Evolutionary conservation across 192 early-diverging fungal species (phyloP).

Genomic region (Coemansia biformis): DNA sequence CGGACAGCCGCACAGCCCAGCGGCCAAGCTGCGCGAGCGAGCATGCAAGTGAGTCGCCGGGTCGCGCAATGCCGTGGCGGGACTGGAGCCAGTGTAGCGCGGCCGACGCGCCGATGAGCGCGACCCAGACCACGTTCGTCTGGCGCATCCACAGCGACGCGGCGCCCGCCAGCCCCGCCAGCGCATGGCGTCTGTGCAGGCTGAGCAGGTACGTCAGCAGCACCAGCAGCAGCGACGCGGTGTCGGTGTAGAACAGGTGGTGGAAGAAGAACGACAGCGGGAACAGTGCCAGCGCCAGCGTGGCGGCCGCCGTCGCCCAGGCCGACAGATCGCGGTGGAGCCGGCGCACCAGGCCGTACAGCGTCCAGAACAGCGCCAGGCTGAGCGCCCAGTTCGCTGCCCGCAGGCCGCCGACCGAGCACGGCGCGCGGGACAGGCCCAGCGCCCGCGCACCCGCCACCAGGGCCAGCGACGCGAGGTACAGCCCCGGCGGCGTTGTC

Average conservation of each 20-base stretch:
- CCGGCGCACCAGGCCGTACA: constrained; percentile 29
- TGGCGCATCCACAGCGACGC: constrained; percentile 72
- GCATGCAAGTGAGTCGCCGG: not conserved
- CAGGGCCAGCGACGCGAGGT: constrained; percentile 39
- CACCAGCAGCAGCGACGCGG: constrained; percentile 77
- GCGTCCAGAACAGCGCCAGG: constrained; percentile 49
- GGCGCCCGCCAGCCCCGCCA: constrained; percentile 57
- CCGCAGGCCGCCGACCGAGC: constrained; percentile 52
- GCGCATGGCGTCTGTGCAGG: constrained; percentile 38
- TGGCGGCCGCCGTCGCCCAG: constrained; percentile 10
- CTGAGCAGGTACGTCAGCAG: constrained; percentile 60
- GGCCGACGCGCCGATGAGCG: constrained; percentile 52
- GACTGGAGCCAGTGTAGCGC: constrained; percentile 14
- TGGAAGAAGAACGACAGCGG: constrained; percentile 82
- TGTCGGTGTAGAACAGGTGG: constrained; percentile 90
- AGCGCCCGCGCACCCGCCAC: no score
- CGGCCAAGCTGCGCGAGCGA: constrained; percentile 3
- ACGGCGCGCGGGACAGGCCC: constrained; percentile 1
- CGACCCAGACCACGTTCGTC: constrained; percentile 88
- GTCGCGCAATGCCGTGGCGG: not conserved
- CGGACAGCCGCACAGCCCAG: constrained; percentile 1
- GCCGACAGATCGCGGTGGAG: constrained; percentile 9
- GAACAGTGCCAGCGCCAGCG: constrained; percentile 58
- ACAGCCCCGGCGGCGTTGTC: constrained; percentile 97
- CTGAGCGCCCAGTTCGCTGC: constrained; percentile 66